Evolutionary conservation across 1,139 yeast species (phyloP), one percentile per base, ranked within the genome.

Genomic region (Debaryomyces psychrophilus): DNA sequence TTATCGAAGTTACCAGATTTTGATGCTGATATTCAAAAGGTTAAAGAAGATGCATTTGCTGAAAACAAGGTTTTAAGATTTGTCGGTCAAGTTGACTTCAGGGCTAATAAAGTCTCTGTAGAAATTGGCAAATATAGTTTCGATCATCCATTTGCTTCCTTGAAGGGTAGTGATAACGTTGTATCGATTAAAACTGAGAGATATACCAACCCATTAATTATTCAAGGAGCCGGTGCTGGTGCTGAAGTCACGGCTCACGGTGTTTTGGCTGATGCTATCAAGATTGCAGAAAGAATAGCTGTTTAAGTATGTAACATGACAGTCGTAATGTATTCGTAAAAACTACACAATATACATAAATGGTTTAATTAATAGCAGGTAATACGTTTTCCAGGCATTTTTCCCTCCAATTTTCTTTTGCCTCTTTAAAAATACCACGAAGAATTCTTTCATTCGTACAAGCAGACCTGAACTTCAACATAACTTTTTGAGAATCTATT

Each of bases 221-320:
- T 93, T 57, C 99, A 93, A 77, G 99, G 99, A 69, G 99, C 99
- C 36, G 99, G 97, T 68, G 99, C 99, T 29, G 99, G 99, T 69
- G 97, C 96, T 50, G 98, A 85, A 36, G 98, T 93, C 45, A 93
- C 99, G 46, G 99, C 99, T 50, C 96, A 95, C 67, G 99, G 99
- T 68, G 97, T 95, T 42, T 79, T 93, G 59, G 96, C 95, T 44
- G 99, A 93, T 66, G 84, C 89, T 28, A 81, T 95, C 64, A 92
- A 88, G 75, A 83, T 89, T 57, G 96, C 95, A 37, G 92, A 92
- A 74, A 85, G 97, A 76, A 73, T 88, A 39, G 82, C 83, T 46
- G 61, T 61, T 48, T 72, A 62, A 47, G 5, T 41, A 14, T 28
- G 17, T 41, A 28, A 14, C 9, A 14, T 12, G 35, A 28, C 25